phyloP scores from a whole-genome alignment of 345 rosid genomes.

The Kandelia obovata region DNA sequence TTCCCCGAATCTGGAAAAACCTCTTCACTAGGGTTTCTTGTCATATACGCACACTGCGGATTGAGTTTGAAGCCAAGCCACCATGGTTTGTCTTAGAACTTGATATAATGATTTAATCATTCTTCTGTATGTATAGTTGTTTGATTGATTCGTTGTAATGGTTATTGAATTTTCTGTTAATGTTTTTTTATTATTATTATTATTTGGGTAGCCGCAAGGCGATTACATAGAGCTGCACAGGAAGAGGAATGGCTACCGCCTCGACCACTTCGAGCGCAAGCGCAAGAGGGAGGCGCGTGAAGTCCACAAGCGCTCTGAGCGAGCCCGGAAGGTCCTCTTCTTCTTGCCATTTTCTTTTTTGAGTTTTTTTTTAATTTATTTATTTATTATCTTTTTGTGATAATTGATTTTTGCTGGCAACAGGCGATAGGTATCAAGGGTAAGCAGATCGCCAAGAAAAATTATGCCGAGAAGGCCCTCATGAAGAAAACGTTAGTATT shows the following conservation, averaged over 20 bases:
- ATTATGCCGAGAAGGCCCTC: conserved; percentile 34
- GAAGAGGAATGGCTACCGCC: conserved; percentile 81
- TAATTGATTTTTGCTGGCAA: background rate
- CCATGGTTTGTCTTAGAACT: conserved; percentile 12
- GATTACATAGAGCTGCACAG: conserved; percentile 78
- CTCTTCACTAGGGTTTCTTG: conserved; percentile 9
- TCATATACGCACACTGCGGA: background rate
- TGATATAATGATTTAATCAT: background rate
- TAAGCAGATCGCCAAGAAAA: conserved; percentile 38
- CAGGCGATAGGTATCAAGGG: conserved; percentile 35
- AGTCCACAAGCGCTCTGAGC: conserved; percentile 67
- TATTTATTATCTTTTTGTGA: no score
- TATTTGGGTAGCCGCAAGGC: conserved; percentile 72
- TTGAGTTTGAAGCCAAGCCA: background rate
- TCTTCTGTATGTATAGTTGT: background rate
- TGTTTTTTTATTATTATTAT: background rate
- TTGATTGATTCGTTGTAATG: background rate
- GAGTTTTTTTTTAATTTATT: no score
- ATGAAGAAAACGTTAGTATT: conserved; percentile 34
- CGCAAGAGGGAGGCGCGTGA: conserved; percentile 95
- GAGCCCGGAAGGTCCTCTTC: conserved; percentile 55
- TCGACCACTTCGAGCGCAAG: conserved; percentile 71
- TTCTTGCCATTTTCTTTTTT: background rate
- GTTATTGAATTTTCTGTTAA: no score
- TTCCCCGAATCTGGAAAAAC: background rate